phyloP scores from a whole-genome alignment of 164 flowering plant genomes.

The Dillenia turbinata region DNA sequence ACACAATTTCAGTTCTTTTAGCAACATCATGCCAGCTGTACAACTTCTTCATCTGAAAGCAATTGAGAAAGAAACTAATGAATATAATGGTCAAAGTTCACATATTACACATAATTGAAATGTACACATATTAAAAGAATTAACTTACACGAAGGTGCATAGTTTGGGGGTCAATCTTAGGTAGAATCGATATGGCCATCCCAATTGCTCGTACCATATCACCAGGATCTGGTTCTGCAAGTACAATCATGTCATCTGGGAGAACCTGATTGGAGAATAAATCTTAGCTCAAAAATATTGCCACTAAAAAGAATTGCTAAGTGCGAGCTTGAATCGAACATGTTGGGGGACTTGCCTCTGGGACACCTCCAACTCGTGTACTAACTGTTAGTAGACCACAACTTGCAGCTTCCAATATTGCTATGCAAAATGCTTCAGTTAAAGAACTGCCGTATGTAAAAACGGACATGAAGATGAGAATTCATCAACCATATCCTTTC shows the following conservation, averaged over 20 bases:
- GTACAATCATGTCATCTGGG: slow-evolving; percentile 94
- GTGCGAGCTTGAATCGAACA: neutral
- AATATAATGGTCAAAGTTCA: too few species aligned
- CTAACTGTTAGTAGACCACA: slow-evolving; percentile 98
- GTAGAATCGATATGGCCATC: slow-evolving; percentile 76
- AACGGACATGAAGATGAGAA: too few species aligned
- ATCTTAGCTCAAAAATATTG: neutral
- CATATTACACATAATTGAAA: too few species aligned
- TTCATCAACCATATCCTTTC: too few species aligned
- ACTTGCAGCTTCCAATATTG: slow-evolving; percentile 98
- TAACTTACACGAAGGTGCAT: slow-evolving; percentile 89
- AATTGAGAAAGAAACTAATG: slow-evolving; percentile 7
- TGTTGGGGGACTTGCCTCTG: slow-evolving; percentile 55
- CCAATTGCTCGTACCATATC: slow-evolving; percentile 84
- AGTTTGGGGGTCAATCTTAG: slow-evolving; percentile 78
- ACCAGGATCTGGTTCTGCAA: slow-evolving; percentile 85
- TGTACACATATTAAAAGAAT: neutral
- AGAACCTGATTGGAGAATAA: slow-evolving; percentile 52
- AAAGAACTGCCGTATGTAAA: slow-evolving; percentile 50
- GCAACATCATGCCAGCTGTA: slow-evolving; percentile 99
- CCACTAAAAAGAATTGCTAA: too few species aligned
- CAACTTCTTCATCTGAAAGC: slow-evolving; percentile 66
- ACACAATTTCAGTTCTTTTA: slow-evolving; percentile 82
- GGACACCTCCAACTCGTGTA: slow-evolving; percentile 98
- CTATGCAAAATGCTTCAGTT: slow-evolving; percentile 99